Percentiles rank a stretch among this genome's conserved stretches.
Evolutionary conservation across 345 rosid species (phyloP).

Genomic region (Odontarrhena argentea): DNA sequence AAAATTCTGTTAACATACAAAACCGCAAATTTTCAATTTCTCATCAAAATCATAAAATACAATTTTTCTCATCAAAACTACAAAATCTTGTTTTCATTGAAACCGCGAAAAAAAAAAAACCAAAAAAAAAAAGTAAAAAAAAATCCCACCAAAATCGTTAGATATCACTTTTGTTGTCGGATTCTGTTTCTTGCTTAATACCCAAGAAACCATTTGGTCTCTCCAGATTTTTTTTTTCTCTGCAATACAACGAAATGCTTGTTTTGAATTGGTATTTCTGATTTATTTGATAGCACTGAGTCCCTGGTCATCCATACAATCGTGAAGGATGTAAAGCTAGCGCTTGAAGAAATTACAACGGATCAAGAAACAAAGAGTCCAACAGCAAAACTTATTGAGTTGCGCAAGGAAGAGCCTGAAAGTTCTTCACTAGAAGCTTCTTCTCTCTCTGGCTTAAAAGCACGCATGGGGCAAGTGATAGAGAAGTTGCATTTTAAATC

Average conservation of each 20-base stretch:
- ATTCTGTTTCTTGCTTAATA: no score
- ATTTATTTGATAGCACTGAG: conserved; percentile 19
- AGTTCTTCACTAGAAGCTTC: background rate
- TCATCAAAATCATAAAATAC: no score
- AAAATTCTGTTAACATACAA: no score
- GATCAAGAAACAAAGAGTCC: conserved; percentile 8
- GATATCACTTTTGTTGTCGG: no score
- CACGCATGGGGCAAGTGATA: conserved; percentile 12
- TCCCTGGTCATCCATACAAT: background rate
- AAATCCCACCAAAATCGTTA: no score
- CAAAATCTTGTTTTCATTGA: no score
- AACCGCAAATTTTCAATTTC: no score
- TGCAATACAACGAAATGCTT: background rate
- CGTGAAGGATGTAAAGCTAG: conserved; percentile 6
- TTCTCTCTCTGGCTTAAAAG: conserved; percentile 16
- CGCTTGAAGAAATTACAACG: background rate
- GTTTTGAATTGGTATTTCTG: background rate
- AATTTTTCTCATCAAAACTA: no score
- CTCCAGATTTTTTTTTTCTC: background rate
- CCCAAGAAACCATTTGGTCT: background rate
- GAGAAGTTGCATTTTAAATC: conserved; percentile 15
- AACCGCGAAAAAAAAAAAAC: no score
- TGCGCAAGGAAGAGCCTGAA: background rate
- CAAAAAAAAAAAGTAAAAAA: no score
- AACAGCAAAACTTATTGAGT: background rate